Evolutionary conservation across 2,329 filamentous ascomycete species (phyloP).

Genomic region (Cytospora chrysosperma): DNA sequence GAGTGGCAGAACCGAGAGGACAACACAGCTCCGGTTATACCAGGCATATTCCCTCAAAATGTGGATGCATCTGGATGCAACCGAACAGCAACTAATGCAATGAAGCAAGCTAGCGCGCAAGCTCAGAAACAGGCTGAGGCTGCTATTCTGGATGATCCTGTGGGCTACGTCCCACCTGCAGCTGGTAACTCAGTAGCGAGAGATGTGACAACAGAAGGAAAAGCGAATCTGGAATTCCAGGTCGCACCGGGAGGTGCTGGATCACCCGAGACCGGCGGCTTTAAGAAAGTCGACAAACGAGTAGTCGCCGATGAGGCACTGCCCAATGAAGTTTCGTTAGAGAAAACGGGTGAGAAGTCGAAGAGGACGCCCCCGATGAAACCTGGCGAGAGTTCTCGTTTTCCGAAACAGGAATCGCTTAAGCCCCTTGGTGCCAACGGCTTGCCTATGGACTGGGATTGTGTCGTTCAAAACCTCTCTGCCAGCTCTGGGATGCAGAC

Average conservation of each 20-base stretch:
- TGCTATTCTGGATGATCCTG: conserved; percentile 27
- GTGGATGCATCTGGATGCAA: conserved; percentile 82
- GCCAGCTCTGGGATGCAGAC: conserved; percentile 45
- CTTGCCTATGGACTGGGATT: conserved; percentile 43
- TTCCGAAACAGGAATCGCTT: background rate
- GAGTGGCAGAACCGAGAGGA: conserved; percentile 62
- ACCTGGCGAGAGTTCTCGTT: background rate
- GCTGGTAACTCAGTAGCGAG: conserved; percentile 3
- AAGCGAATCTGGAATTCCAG: conserved; percentile 31
- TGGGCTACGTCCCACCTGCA: conserved; percentile 32
- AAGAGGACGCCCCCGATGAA: background rate
- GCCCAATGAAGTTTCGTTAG: background rate
- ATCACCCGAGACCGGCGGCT: conserved; percentile 27
- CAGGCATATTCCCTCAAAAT: conserved; percentile 76
- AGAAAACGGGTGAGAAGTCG: background rate
- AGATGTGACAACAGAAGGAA: conserved; percentile 17
- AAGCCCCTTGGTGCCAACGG: conserved; percentile 38
- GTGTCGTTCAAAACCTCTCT: conserved; percentile 59
- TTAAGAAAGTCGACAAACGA: conserved; percentile 18
- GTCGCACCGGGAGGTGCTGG: conserved; percentile 29
- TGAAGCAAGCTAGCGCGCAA: conserved; percentile 34
- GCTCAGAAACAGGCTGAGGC: conserved; percentile 38
- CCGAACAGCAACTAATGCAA: conserved; percentile 42
- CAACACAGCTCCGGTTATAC: conserved; percentile 57
- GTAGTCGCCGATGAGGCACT: background rate